A percentile compares a stretch with the other conserved stretches of the same genome.
Conservation (phyloP, 257 asterid species). For the Capsicum chinense region DNA sequence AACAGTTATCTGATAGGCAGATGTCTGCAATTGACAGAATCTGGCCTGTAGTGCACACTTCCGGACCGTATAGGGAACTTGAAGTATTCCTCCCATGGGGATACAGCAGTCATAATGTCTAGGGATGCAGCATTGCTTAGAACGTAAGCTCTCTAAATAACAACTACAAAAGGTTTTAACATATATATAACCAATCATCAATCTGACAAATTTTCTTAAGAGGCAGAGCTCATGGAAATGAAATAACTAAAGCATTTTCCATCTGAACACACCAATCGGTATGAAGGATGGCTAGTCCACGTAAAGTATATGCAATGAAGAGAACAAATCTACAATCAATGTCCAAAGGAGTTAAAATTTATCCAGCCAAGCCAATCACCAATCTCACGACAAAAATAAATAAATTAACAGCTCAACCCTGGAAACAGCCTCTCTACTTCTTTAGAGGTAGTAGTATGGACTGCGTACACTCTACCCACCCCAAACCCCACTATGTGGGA, state of each 20-base stretch:
- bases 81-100: background rate
- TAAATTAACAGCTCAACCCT: background rate
- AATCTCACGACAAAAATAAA: background rate
- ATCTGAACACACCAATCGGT: background rate
- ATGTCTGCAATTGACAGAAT: conserved; percentile 65
- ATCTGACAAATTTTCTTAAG: no score
- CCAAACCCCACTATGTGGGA: no score
- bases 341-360: background rate
- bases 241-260: background rate
- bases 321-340: conserved; percentile 1
- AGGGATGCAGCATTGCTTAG: no score
- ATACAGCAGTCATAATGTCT: background rate
- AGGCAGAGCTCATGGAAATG: no score
- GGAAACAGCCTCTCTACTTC: no score
- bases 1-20: conserved; percentile 66
- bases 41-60: no score
- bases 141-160: no score
- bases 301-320: background rate
- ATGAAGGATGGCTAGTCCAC: background rate
- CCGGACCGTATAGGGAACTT: background rate
- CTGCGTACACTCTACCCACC: no score
- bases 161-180: no score
- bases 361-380: background rate
- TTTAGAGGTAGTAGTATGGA: no score
- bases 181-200: no score